These are phyloP conservation scores for Discostella pseudostelligera DNA, from an alignment of 108 stramenopile genomes.

Conservation along the genomic window DNA sequence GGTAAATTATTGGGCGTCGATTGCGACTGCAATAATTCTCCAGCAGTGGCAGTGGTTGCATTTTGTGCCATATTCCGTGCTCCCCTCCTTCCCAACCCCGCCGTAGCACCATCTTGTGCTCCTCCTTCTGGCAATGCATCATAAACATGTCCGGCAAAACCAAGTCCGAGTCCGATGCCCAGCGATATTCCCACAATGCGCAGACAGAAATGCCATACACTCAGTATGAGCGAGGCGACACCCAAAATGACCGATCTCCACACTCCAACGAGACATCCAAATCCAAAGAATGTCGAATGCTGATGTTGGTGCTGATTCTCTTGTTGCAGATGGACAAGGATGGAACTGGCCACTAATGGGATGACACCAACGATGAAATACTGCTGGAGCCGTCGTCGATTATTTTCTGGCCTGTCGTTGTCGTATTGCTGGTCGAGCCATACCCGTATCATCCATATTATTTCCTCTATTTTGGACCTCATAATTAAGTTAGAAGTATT, in stretches of 20 bases:
- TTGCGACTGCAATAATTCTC: background rate
- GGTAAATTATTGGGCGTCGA: conserved; percentile 5
- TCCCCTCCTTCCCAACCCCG: background rate
- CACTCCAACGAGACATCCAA: background rate
- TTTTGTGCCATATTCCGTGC: conserved; percentile 27
- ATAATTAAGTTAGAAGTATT: background rate
- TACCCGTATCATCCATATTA: too few species aligned
- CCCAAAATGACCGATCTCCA: conserved; percentile 5
- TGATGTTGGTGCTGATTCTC: background rate
- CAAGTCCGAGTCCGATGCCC: conserved; percentile 70
- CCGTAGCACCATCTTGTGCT: conserved; percentile 17
- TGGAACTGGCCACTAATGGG: background rate
- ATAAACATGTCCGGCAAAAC: conserved; percentile 71
- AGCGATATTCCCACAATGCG: conserved; percentile 53
- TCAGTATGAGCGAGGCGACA: conserved; percentile 8
- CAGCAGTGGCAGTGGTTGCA: background rate
- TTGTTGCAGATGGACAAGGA: conserved; percentile 5
- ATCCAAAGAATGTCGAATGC: background rate
- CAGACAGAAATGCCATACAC: conserved; percentile 21
- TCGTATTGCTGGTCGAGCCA: too few species aligned
- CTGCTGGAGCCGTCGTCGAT: background rate
- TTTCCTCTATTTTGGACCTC: too few species aligned
- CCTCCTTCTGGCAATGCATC: conserved; percentile 48
- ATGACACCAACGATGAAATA: background rate
- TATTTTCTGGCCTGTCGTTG: too few species aligned